Percentiles rank a stretch among this genome's conserved stretches.
Conservation (phyloP, 2,329 filamentous ascomycete genomes). For the Apiospora hydei region DNA sequence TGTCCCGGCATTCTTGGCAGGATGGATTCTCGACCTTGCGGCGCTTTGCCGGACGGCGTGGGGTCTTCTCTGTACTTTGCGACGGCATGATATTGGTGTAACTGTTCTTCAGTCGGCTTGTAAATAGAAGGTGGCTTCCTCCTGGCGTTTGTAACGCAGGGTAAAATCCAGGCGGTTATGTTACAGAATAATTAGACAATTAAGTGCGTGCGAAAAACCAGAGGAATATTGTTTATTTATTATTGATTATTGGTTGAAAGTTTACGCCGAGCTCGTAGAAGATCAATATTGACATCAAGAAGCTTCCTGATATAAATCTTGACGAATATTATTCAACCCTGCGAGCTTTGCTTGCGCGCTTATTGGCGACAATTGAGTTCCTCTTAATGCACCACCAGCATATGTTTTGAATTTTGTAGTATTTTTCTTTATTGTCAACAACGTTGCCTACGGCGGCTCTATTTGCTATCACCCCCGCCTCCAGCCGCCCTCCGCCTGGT, state of each 20-base stretch:
- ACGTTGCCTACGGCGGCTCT: not conserved
- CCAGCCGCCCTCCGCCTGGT: not conserved
- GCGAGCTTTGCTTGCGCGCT: too few relatives aligned
- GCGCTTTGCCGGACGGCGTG: not conserved
- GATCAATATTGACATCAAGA: too few relatives aligned
- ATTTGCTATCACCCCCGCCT: not conserved
- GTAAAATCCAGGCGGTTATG: too few relatives aligned
- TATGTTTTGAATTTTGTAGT: not conserved
- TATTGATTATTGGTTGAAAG: not conserved
- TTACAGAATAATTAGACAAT: not conserved
- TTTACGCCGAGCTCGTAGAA: not conserved
- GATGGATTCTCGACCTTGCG: not conserved
- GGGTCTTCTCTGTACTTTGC: too few relatives aligned
- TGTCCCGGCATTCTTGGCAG: slow-evolving; percentile 21
- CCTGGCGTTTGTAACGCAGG: too few relatives aligned
- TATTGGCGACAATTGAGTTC: too few relatives aligned
- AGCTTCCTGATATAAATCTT: too few relatives aligned
- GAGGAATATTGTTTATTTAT: not conserved
- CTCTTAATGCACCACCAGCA: too few relatives aligned
- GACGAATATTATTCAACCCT: too few relatives aligned
- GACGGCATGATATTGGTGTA: too few relatives aligned
- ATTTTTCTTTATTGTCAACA: not conserved
- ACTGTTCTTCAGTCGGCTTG: too few relatives aligned
- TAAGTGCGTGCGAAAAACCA: not conserved
- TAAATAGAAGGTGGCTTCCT: too few relatives aligned